Conservation (phyloP, 2,329 filamentous ascomycete species). For the Alternaria atra region DNA sequence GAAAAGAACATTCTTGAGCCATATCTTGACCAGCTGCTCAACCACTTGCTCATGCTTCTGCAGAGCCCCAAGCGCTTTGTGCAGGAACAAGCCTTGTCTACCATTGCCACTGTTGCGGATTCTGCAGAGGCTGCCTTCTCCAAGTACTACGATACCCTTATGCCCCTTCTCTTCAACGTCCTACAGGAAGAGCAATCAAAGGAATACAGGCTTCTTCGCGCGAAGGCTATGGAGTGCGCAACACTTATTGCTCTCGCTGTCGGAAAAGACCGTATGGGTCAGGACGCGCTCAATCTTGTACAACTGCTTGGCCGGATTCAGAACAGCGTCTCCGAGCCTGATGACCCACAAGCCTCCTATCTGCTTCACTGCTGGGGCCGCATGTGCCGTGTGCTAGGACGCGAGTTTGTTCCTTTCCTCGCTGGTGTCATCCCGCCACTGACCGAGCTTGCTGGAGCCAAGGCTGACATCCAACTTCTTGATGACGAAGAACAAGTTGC, state of each 20-base stretch:
- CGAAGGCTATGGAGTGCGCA: slow-evolving; percentile 99
- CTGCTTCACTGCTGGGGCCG: slow-evolving; percentile 98
- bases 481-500: slow-evolving; percentile 96
- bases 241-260: slow-evolving; percentile 95
- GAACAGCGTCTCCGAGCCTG: slow-evolving; percentile 78
- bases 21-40: slow-evolving; percentile 88
- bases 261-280: slow-evolving; percentile 88
- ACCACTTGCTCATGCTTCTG: slow-evolving; percentile 84
- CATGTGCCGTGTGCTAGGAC: slow-evolving; percentile 93
- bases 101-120: slow-evolving; percentile 98
- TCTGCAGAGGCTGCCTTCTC: slow-evolving; percentile 94
- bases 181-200: slow-evolving; percentile 90
- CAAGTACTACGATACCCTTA: slow-evolving; percentile 94
- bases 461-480: slow-evolving; percentile 94
- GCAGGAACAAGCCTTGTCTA: slow-evolving; percentile 96
- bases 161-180: slow-evolving; percentile 93
- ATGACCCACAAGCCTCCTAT: slow-evolving; percentile 96
- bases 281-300: slow-evolving; percentile 86
- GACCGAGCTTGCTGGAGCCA: slow-evolving; percentile 88
- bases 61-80: slow-evolving; percentile 95
- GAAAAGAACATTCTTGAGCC: slow-evolving; percentile 92
- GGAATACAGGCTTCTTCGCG: slow-evolving; percentile 87
- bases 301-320: slow-evolving; percentile 89
- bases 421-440: slow-evolving; percentile 93
- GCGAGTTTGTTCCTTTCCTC: slow-evolving; percentile 92